Evolutionary conservation across 2,329 filamentous ascomycete genomes (phyloP).

Genomic region (Aspergillus sergii): DNA sequence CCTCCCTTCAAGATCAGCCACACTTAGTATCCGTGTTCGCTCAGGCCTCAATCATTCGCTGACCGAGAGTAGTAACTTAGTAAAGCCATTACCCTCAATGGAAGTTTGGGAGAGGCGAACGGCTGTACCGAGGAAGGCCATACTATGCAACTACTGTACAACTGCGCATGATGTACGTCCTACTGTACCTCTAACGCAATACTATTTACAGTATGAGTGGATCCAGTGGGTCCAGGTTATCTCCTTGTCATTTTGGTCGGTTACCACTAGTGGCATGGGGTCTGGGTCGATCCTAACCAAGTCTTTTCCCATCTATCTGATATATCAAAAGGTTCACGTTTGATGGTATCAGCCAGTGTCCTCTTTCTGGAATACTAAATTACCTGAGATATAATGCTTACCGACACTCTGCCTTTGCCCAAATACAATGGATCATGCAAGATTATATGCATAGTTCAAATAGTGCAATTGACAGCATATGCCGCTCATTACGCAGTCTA

Average conservation of each 20-base stretch:
- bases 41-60: constrained; percentile 12
- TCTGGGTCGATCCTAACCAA: constrained; percentile 4
- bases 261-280: constrained; percentile 7
- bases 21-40: constrained; percentile 16
- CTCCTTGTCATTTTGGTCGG: constrained; percentile 1
- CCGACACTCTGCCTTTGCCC: not conserved
- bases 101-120: constrained; percentile 12
- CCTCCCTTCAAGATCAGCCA: constrained; percentile 20
- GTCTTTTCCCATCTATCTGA: constrained; percentile 6
- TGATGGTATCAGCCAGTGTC: not conserved
- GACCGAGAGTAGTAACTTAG: constrained; percentile 11
- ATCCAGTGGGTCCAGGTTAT: not conserved
- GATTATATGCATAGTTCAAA: constrained; percentile 15
- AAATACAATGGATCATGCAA: constrained; percentile 10
- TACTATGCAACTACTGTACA: constrained; percentile 14
- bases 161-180: constrained; percentile 7
- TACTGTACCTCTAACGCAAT: not conserved
- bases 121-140: constrained; percentile 12
- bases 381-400: not conserved
- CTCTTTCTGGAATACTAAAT: constrained; percentile 1
- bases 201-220: not conserved
- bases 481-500: not conserved
- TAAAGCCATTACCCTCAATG: constrained; percentile 11
- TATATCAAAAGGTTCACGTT: constrained; percentile 14
- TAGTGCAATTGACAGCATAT: constrained; percentile 15